Conservation (phyloP, 495 filamentous ascomycete species). For the Xylaria palmicola region DNA sequence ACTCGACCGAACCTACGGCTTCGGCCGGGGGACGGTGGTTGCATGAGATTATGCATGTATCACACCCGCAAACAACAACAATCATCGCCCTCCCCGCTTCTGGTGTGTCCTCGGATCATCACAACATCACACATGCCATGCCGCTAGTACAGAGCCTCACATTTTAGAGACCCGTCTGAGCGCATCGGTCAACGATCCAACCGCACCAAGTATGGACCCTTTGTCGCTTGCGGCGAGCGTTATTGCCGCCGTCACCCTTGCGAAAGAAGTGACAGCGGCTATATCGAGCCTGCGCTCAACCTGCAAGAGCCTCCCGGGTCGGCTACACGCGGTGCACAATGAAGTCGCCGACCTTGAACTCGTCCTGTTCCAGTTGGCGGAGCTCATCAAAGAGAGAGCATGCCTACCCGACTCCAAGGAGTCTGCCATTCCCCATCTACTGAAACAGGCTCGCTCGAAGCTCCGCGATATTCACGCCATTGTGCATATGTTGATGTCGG, state of each 20-base stretch:
- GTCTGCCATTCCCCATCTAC: conserved; percentile 18
- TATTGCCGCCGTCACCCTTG: conserved; percentile 18
- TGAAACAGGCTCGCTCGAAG: conserved; percentile 22
- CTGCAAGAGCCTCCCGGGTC: conserved; percentile 16
- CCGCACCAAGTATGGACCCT: conserved; percentile 11
- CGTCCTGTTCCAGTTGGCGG: conserved; percentile 21
- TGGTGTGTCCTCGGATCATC: background rate
- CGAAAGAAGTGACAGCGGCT: conserved; percentile 11
- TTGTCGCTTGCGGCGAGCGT: conserved; percentile 21
- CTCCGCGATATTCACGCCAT: conserved; percentile 22
- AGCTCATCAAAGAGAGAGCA: conserved; percentile 10
- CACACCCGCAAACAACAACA: background rate
- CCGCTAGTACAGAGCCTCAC: background rate
- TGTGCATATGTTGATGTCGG: conserved; percentile 9
- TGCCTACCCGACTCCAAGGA: background rate
- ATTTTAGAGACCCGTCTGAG: background rate
- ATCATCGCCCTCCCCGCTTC: background rate
- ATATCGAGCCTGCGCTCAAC: conserved; percentile 20
- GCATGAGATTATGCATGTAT: no score
- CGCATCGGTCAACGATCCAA: background rate
- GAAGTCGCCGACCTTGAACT: conserved; percentile 25
- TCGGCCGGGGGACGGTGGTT: no score
- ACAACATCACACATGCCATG: no score
- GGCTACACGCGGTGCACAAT: conserved; percentile 28
- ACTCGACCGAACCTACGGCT: background rate